phyloP scores from a whole-genome alignment of 2,329 filamentous ascomycete species.

The Xylaria sp. region DNA sequence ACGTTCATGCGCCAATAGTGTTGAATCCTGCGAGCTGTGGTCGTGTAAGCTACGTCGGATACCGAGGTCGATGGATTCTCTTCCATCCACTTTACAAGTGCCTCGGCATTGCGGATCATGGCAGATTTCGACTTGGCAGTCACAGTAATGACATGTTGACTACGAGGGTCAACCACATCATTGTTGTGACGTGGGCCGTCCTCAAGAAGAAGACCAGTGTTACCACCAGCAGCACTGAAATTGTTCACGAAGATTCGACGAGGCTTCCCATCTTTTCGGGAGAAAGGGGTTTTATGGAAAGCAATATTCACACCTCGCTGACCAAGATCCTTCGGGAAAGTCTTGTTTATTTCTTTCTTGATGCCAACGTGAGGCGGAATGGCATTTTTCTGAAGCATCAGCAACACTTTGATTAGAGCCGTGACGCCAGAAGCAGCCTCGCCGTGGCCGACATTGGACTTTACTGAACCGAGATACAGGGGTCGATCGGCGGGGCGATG shows the following conservation, averaged over 20 bases:
- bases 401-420: conserved; percentile 71
- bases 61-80: conserved; percentile 63
- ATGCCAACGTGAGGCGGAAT: conserved; percentile 77
- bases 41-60: conserved; percentile 72
- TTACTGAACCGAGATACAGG: conserved; percentile 71
- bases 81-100: conserved; percentile 65
- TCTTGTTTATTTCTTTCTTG: conserved; percentile 71
- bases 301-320: conserved; percentile 70
- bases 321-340: conserved; percentile 66
- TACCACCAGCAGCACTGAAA: conserved; percentile 77
- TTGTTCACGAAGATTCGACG: conserved; percentile 71
- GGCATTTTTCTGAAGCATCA: conserved; percentile 71
- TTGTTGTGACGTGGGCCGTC: conserved; percentile 61
- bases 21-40: conserved; percentile 73
- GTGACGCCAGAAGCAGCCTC: conserved; percentile 71
- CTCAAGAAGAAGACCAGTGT: conserved; percentile 74
- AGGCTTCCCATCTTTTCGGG: conserved; percentile 59
- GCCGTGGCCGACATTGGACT: conserved; percentile 72
- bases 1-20: conserved; percentile 67
- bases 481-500: conserved; percentile 62
- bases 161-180: conserved; percentile 60
- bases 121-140: conserved; percentile 66
- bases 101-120: conserved; percentile 68
- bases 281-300: conserved; percentile 63
- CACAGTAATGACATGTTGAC: conserved; percentile 68